Evolutionary conservation across 805 yeast species (phyloP), one percentile per base, ranked within the genome.

Genomic region (Saccharomycopsis amapae): DNA sequence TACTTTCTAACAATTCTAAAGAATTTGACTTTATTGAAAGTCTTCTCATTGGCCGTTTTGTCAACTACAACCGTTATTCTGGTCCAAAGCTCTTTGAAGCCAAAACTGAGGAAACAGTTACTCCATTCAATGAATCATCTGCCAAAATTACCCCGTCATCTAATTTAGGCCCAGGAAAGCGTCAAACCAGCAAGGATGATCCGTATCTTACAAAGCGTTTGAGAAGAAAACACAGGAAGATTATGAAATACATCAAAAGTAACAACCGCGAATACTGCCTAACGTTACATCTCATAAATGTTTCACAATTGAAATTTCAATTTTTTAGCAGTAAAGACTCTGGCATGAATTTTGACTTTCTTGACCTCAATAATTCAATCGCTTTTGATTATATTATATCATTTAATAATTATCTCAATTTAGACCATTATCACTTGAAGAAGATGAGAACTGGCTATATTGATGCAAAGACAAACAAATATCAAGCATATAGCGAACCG

Each of bases 21-120:
- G 93, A 84, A 56, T 59, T 84, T 51, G 94, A 88, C 57, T 64
- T 88, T 38, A 69, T 88, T 5, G 97, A 88, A 60, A 84, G 89
- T 0, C 68, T 82, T 38, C 57, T 87, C 12, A 66, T 83, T n/a
- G 96, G 96, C 2, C 78, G 85, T 55, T 67, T 67, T 31, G 62
- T 85, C 32, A 71, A 73, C 50, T 82, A 83, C 56, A 72, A 72
- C 49, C 73, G 95, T 53, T 73, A 81, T 54, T 76, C 87, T 20
- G 85, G 86, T 13, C 69, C 78, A 1, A 73, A 81, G 17, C 61
- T 81, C 20, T 73, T 69, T 52, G 77, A 73, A 28, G 60, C 60
- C 42, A 56, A 55, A 36, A 58, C 55, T 40, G 44, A 44, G 22
- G 30, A 30, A 9, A 17, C 5, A 10, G 32, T 19, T 18, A 19